Evolutionary conservation across 768 basidiomycete genomes (phyloP).

Genomic region (Lyophyllum semitale): DNA sequence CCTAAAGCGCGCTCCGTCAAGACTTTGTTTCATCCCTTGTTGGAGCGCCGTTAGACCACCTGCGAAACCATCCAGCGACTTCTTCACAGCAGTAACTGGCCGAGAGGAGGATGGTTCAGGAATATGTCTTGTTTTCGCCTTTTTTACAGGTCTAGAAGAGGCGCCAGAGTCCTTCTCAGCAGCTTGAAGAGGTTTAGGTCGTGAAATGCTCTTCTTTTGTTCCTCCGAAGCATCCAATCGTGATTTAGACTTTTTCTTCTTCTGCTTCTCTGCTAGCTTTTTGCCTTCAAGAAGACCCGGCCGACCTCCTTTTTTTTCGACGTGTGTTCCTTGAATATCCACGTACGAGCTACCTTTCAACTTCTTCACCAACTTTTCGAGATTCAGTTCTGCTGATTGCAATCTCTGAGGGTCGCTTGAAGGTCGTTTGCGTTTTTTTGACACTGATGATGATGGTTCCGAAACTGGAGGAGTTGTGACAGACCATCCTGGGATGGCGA

Average conservation of each 20-base stretch:
- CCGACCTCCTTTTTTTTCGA: constrained; percentile 17
- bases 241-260: constrained; percentile 18
- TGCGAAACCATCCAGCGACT: background rate
- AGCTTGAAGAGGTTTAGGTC: constrained; percentile 13
- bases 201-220: constrained; percentile 22
- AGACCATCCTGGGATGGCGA: constrained; percentile 74
- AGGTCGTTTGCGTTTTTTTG: constrained; percentile 59
- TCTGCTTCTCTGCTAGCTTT: constrained; percentile 19
- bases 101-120: background rate
- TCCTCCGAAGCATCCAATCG: constrained; percentile 16
- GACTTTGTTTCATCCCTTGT: constrained; percentile 71
- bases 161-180: background rate
- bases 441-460: constrained; percentile 29
- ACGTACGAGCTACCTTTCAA: constrained; percentile 31
- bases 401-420: constrained; percentile 35
- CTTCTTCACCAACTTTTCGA: constrained; percentile 63
- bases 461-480: constrained; percentile 45
- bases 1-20: constrained; percentile 91
- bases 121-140: constrained; percentile 9
- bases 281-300: constrained; percentile 6
- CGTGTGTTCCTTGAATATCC: background rate
- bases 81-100: constrained; percentile 1
- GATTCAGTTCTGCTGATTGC: constrained; percentile 45
- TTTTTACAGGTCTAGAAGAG: constrained; percentile 2
- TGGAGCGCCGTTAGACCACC: constrained; percentile 70